These are phyloP conservation scores for Balamuthia mandrillaris DNA, from an alignment of 208 protist genomes.

Conservation along the genomic window DNA sequence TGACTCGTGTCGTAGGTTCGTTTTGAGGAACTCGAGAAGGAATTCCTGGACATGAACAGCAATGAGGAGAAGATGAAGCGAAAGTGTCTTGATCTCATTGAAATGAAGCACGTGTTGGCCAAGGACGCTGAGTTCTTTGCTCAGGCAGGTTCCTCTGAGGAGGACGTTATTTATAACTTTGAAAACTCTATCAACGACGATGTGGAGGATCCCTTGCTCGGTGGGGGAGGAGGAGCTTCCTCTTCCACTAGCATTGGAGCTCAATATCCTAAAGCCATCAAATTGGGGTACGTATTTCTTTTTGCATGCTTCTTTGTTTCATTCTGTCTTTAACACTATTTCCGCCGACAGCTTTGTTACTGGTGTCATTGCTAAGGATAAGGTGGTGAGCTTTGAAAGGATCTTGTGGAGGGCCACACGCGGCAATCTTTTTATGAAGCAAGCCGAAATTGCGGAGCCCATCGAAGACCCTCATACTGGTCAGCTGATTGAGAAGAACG, in stretches of 20 bases:
- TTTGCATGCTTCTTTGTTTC: background rate
- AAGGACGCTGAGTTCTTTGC: conserved; percentile 69
- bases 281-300: background rate
- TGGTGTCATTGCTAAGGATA: conserved; percentile 87
- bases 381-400: conserved; percentile 84
- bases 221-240: background rate
- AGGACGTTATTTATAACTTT: too few species aligned
- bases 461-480: conserved; percentile 81
- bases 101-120: conserved; percentile 71
- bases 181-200: background rate
- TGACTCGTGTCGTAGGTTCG: background rate
- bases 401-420: conserved; percentile 90
- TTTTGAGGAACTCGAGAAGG: conserved; percentile 74
- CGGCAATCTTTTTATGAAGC: conserved; percentile 92
- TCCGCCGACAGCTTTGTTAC: conserved; percentile 80
- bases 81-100: conserved; percentile 71
- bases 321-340: background rate
- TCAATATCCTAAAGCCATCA: background rate
- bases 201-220: background rate
- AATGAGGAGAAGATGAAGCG: conserved; percentile 69
- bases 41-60: conserved; percentile 84
- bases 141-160: background rate
- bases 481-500: conserved; percentile 76
- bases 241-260: background rate
- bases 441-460: conserved; percentile 80